Percentiles rank a stretch among this genome's conserved stretches.
phyloP scores from a whole-genome alignment of 805 yeast genomes.

The Starmerella kuoi region DNA sequence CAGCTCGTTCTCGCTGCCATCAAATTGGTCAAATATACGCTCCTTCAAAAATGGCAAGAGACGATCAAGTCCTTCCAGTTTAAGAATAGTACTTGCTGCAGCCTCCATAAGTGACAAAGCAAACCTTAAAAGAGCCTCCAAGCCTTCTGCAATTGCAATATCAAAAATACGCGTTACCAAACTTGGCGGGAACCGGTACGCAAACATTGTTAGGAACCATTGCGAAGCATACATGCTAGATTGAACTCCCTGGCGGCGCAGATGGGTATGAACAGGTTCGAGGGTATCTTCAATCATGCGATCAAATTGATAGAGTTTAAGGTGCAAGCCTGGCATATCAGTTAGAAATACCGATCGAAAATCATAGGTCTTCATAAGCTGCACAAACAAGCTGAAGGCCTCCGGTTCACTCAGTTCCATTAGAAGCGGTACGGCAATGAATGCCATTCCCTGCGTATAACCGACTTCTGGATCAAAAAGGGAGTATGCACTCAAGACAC shows the following conservation, averaged over 20 bases:
- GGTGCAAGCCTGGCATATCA: constrained; percentile 87
- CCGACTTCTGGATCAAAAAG: constrained; percentile 87
- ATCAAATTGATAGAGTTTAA: constrained; percentile 80
- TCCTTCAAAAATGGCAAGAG: constrained; percentile 69
- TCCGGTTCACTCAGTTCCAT: constrained; percentile 73
- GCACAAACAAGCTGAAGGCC: constrained; percentile 68
- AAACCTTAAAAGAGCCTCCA: constrained; percentile 73
- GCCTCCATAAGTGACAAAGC: constrained; percentile 67
- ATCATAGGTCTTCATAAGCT: constrained; percentile 75
- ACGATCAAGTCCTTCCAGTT: constrained; percentile 55
- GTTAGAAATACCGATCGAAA: constrained; percentile 67
- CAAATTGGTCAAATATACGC: constrained; percentile 59
- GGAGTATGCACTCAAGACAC: constrained; percentile 73
- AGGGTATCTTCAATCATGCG: constrained; percentile 63
- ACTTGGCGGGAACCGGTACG: constrained; percentile 84
- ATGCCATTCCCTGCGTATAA: constrained; percentile 97
- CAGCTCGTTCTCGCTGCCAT: constrained; percentile 51
- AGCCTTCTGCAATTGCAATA: constrained; percentile 79
- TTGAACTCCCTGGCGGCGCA: constrained; percentile 72
- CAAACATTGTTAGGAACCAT: constrained; percentile 92
- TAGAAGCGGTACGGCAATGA: constrained; percentile 72
- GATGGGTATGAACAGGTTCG: constrained; percentile 63
- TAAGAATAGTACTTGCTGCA: constrained; percentile 47
- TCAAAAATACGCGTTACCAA: constrained; percentile 82
- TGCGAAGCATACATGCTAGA: constrained; percentile 96